A percentile compares a stretch with the other conserved stretches of the same genome.
Conservation (phyloP, 2,329 filamentous ascomycete genomes). For the Acrodontium crateriforme region DNA sequence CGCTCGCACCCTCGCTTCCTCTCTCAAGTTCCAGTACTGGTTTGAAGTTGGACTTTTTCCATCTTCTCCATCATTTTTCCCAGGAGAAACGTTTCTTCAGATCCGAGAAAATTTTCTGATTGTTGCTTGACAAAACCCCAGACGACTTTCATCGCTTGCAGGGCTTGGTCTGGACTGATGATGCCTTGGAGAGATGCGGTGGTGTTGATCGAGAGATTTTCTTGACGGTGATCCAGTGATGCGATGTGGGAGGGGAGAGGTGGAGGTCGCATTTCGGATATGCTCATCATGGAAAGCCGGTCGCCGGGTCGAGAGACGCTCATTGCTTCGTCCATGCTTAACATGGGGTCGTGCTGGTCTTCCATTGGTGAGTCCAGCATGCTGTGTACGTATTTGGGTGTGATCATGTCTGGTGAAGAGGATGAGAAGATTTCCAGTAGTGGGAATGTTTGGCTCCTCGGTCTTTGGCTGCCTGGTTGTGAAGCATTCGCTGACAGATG, state of each 20-base stretch:
- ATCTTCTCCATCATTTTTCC: slow-evolving; percentile 78
- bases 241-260: slow-evolving; percentile 26
- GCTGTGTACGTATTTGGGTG: slow-evolving; percentile 38
- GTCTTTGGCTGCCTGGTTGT: slow-evolving; percentile 50
- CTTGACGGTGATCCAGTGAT: no score
- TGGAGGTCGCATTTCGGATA: slow-evolving; percentile 32
- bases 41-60: no score
- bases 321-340: slow-evolving; percentile 29
- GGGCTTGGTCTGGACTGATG: slow-evolving; percentile 73
- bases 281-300: slow-evolving; percentile 14
- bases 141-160: slow-evolving; percentile 66
- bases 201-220: neutral
- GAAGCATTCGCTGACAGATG: slow-evolving; percentile 29
- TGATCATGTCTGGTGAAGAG: slow-evolving; percentile 38
- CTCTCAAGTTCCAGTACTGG: no score
- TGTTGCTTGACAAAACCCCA: slow-evolving; percentile 68
- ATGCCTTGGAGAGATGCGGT: slow-evolving; percentile 40
- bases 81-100: slow-evolving; percentile 63
- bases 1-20: no score
- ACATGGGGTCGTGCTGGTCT: slow-evolving; percentile 21
- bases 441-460: slow-evolving; percentile 80
- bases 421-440: slow-evolving; percentile 41
- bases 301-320: slow-evolving; percentile 15
- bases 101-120: slow-evolving; percentile 54
- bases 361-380: slow-evolving; percentile 25